Evolutionary conservation across 2,329 filamentous ascomycete genomes (phyloP).

Genomic region (Xylariaceae sp.): DNA sequence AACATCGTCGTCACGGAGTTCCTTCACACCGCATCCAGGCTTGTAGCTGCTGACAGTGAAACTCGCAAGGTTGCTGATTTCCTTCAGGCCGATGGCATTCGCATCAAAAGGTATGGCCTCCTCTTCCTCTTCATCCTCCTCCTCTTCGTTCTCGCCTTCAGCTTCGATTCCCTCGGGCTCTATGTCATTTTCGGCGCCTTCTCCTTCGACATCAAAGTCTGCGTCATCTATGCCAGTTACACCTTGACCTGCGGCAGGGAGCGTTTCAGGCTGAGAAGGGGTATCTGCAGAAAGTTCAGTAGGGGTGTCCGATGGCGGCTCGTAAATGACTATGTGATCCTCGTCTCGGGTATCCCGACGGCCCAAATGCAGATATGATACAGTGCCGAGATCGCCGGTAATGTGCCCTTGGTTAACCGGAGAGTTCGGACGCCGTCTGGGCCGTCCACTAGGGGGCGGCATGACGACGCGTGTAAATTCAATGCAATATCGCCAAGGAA

Average conservation of each 20-base stretch:
- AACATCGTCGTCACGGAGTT: slow-evolving; percentile 68
- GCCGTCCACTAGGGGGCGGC: not conserved
- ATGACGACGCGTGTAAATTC: not conserved
- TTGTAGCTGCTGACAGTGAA: slow-evolving; percentile 81
- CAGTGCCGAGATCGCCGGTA: not conserved
- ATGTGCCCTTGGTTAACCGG: too few relatives aligned
- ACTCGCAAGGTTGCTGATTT: slow-evolving; percentile 77
- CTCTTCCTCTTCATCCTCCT: slow-evolving; percentile 33
- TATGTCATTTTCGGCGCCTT: slow-evolving; percentile 30
- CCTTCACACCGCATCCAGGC: slow-evolving; percentile 71
- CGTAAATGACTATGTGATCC: not conserved
- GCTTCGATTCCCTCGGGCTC: slow-evolving; percentile 29
- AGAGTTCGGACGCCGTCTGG: not conserved
- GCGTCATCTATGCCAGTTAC: slow-evolving; percentile 13
- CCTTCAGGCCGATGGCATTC: slow-evolving; percentile 59
- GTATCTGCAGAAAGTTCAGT: slow-evolving; percentile 13
- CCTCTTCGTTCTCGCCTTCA: slow-evolving; percentile 31
- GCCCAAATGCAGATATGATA: not conserved
- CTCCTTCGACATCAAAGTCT: slow-evolving; percentile 30
- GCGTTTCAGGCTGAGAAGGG: not conserved
- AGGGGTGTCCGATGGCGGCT: slow-evolving; percentile 1
- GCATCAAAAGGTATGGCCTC: slow-evolving; percentile 44
- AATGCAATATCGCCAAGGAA: not conserved
- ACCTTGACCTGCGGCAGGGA: slow-evolving; percentile 4
- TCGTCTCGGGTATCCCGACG: not conserved